Base-by-base conservation (phyloP, 176 grass and related monocot genomes). In the Dendrocalamus sinicus region DNA sequence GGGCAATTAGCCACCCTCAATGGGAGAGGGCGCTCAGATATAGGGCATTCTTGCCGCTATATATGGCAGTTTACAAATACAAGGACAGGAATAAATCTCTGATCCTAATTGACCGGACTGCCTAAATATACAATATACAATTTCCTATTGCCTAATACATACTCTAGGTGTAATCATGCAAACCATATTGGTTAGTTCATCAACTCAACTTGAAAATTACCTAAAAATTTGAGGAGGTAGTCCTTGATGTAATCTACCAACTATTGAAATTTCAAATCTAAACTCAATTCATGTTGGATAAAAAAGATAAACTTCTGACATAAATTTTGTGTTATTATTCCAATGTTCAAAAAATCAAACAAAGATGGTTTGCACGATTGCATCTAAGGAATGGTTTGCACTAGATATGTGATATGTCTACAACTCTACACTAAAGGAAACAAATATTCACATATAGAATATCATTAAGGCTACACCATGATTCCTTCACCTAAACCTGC, bases 121-220 rank as follows among this genome's bases (percentile, higher is more conserved):
- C n/a, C n/a, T n/a, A n/a, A n/a, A n/a, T n/a, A n/a, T n/a, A n/a
- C n/a, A n/a, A n/a, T n/a, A n/a, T n/a, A n/a, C n/a, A n/a, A n/a
- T n/a, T n/a, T n/a, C n/a, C n/a, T n/a, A n/a, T n/a, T n/a, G n/a
- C n/a, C n/a, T n/a, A n/a, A n/a, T n/a, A n/a, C n/a, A n/a, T n/a
- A 83, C 12, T 62, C 12, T 32, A 44, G 45, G 43, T 62, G 16
- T 78, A 78, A 51, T 77, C 73, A 83, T 83, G 52, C 41, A 58
- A 28, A 70, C 43, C 43, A 83, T 63, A 43, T 61, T 77, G 52
- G 22, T 70, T 83, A 71, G 64, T 53, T 57, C 53, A 62, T 76
- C 37, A 62, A 61, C 70, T 77, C 43, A 77, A 88, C 73, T 88
- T 48, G 63, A 70, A 65, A 48, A 79, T 47, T 76, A 41, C 44